Conservation (phyloP, 179 eudicot species). For the Dionaea muscipula region DNA sequence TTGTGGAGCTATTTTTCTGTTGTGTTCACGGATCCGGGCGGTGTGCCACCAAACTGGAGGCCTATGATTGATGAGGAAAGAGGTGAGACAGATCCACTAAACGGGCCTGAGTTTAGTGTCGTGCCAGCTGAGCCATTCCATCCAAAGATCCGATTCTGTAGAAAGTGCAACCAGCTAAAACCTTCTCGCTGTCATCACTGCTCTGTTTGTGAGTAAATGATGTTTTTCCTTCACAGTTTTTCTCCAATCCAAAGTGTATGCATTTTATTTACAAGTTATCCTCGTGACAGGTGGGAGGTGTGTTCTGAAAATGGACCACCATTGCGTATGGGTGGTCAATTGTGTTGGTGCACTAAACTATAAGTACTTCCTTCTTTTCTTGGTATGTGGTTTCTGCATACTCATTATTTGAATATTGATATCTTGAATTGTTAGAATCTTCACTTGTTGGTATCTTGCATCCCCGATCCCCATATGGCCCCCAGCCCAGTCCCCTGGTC, state of each 20-base stretch:
- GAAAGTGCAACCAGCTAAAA: slow-evolving; percentile 86
- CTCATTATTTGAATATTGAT: neutral
- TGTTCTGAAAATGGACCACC: slow-evolving; percentile 96
- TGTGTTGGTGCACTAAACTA: slow-evolving; percentile 97
- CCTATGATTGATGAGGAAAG: slow-evolving; percentile 75
- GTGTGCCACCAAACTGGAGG: slow-evolving; percentile 86
- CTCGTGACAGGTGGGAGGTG: slow-evolving; percentile 72
- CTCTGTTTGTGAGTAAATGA: slow-evolving; percentile 80
- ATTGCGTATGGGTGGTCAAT: slow-evolving; percentile 99
- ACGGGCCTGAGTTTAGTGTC: slow-evolving; percentile 38
- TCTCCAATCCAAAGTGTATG: neutral
- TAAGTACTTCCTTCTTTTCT: slow-evolving; percentile 92
- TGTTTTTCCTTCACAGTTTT: neutral
- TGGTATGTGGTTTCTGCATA: slow-evolving; percentile 34
- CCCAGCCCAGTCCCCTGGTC: no score
- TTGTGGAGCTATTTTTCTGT: slow-evolving; percentile 93
- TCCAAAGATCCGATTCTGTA: slow-evolving; percentile 58
- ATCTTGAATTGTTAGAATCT: neutral
- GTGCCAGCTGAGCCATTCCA: slow-evolving; percentile 34
- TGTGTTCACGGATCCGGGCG: slow-evolving; percentile 88
- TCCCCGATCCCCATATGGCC: no score
- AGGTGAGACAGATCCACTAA: slow-evolving; percentile 67
- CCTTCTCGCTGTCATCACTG: slow-evolving; percentile 99
- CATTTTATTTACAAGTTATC: slow-evolving; percentile 11
- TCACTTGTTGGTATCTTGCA: no score